Evolutionary conservation across 1,139 yeast species (phyloP).

Genomic region (Nematodospora anomalae): DNA sequence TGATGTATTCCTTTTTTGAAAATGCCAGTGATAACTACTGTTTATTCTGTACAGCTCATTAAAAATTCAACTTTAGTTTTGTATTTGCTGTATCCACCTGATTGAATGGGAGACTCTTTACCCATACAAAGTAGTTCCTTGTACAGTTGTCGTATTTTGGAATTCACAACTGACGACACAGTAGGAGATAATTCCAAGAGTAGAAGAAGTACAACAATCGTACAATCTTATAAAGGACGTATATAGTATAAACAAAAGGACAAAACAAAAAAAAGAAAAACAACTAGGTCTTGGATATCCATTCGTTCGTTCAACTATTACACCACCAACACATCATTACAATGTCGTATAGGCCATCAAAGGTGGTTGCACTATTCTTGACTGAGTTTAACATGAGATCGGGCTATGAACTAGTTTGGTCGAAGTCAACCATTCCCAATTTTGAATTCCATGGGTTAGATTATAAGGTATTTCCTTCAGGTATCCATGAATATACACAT

Average conservation of each 20-base stretch:
- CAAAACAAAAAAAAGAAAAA: conserved; percentile 1
- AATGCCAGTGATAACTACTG: conserved; percentile 27
- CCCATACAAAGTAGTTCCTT: conserved; percentile 37
- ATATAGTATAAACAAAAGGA: background rate
- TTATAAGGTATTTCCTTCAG: conserved; percentile 77
- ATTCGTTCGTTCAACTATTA: too few species aligned
- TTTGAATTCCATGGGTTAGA: conserved; percentile 50
- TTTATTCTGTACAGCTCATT: conserved; percentile 17
- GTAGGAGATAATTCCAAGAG: background rate
- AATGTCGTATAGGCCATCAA: conserved; percentile 17
- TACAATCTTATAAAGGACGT: too few species aligned
- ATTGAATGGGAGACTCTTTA: conserved; percentile 33
- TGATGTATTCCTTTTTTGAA: conserved; percentile 31
- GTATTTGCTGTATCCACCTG: conserved; percentile 29
- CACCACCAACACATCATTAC: background rate
- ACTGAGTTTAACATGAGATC: conserved; percentile 61
- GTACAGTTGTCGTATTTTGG: conserved; percentile 30
- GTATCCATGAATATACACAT: conserved; percentile 62
- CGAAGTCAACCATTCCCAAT: conserved; percentile 25
- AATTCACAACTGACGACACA: too few species aligned
- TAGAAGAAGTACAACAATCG: too few species aligned
- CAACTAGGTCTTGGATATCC: too few species aligned
- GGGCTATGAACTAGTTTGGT: conserved; percentile 66
- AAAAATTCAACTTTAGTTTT: conserved; percentile 22
- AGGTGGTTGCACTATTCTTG: conserved; percentile 52